Conservation (phyloP, 2,329 filamentous ascomycete genomes). For the Pseudogymnoascus pannorum region DNA sequence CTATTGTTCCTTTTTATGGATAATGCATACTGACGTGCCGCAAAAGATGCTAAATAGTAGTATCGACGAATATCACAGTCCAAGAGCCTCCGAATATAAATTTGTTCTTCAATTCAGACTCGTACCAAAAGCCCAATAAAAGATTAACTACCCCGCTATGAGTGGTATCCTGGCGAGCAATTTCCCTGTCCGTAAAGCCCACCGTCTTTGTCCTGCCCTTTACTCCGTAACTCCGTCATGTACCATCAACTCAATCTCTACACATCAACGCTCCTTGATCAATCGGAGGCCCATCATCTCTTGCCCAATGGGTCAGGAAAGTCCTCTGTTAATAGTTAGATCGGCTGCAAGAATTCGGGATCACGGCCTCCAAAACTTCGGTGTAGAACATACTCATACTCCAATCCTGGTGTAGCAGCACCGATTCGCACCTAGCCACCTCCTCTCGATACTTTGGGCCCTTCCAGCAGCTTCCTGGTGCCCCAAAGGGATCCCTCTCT, state of each 20-base stretch:
- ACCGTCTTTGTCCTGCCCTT: neutral
- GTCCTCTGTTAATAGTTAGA: neutral
- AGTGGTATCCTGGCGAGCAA: neutral
- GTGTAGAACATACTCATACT: conserved; percentile 34
- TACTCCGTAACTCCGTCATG: neutral
- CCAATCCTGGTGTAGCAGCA: conserved; percentile 45
- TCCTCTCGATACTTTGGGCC: conserved; percentile 52
- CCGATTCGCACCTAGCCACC: conserved; percentile 40
- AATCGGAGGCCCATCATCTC: neutral
- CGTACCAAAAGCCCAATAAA: neutral
- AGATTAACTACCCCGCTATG: neutral
- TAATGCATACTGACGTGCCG: neutral
- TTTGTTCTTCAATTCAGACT: neutral
- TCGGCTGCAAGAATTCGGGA: neutral
- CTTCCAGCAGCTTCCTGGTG: conserved; percentile 45
- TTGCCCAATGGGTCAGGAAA: neutral
- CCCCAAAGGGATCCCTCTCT: conserved; percentile 28
- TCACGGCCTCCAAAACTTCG: neutral
- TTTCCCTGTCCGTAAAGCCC: neutral
- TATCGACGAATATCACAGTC: neutral
- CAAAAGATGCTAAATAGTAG: neutral
- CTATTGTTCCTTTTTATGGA: neutral
- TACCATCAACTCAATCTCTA: neutral
- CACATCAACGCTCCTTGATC: neutral
- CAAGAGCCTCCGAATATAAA: neutral